phyloP scores from a whole-genome alignment of 2,329 filamentous ascomycete genomes.

The Diaporthe amygdali region DNA sequence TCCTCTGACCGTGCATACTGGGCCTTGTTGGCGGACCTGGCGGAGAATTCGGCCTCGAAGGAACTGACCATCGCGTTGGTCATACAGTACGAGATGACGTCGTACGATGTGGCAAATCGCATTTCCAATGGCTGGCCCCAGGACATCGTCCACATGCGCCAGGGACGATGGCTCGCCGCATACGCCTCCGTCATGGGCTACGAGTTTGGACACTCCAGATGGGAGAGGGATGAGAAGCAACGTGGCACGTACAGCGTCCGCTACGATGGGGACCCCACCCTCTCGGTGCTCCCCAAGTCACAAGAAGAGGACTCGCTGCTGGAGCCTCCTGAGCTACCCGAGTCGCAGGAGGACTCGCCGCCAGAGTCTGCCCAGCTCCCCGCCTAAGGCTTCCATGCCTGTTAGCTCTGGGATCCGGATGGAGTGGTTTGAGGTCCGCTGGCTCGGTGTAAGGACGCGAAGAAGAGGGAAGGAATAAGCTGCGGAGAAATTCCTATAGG shows the following conservation, averaged over 20 bases:
- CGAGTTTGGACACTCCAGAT: not conserved
- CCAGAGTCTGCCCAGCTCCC: not conserved
- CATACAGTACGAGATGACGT: not conserved
- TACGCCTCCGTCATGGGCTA: not conserved
- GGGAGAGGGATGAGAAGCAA: not conserved
- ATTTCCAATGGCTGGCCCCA: not conserved
- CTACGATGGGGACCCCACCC: not conserved
- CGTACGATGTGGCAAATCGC: not conserved
- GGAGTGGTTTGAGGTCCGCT: no score
- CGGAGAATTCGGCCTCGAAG: not conserved
- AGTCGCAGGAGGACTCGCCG: not conserved
- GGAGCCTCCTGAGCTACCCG: not conserved
- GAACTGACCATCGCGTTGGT: not conserved
- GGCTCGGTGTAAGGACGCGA: no score
- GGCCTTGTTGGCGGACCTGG: not conserved
- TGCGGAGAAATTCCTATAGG: no score
- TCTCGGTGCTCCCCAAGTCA: not conserved
- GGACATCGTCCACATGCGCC: not conserved
- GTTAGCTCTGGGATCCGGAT: no score
- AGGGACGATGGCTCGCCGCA: not conserved
- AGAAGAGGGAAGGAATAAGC: no score
- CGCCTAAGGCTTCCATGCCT: no score
- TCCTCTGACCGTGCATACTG: not conserved
- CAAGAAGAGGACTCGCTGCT: not conserved
- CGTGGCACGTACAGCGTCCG: not conserved